phyloP scores from a whole-genome alignment of 306 rosid genomes.

The Canavalia gladiata region DNA sequence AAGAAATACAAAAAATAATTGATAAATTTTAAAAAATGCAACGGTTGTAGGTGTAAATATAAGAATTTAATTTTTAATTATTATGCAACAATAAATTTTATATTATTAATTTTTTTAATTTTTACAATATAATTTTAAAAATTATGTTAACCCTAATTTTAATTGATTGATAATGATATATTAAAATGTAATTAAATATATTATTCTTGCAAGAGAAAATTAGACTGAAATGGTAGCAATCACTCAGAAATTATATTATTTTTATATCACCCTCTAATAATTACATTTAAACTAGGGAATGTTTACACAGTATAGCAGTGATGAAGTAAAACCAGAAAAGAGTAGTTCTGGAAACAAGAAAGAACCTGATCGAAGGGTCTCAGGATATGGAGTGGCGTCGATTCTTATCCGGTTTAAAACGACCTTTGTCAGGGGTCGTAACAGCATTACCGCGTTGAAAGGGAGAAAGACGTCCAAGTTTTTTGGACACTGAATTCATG shows the following conservation, averaged over 20 bases:
- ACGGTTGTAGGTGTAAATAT: too few relatives aligned
- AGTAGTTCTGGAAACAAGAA: slow-evolving; percentile 1
- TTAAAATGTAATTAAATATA: not conserved
- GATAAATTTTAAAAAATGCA: too few relatives aligned
- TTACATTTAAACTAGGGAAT: slow-evolving; percentile 33
- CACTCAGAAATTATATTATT: slow-evolving; percentile 35
- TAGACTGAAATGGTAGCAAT: slow-evolving; percentile 22
- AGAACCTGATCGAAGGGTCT: slow-evolving; percentile 27
- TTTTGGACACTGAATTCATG: slow-evolving; percentile 71
- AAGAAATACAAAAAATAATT: too few relatives aligned
- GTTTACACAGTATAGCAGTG: slow-evolving; percentile 48
- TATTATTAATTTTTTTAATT: too few relatives aligned
- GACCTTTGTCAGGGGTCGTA: slow-evolving; percentile 48
- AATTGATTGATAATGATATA: too few relatives aligned
- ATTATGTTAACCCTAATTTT: too few relatives aligned
- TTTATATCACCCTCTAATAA: slow-evolving; percentile 20
- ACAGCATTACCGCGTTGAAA: slow-evolving; percentile 60
- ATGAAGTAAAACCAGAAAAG: slow-evolving; percentile 29
- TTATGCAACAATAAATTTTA: too few relatives aligned
- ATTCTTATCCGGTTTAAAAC: slow-evolving; percentile 60
- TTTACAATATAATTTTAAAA: too few relatives aligned
- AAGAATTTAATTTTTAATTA: too few relatives aligned
- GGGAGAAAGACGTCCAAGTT: slow-evolving; percentile 76
- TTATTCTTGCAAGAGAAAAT: slow-evolving; percentile 29
- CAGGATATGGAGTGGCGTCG: slow-evolving; percentile 89